Evolutionary conservation across 179 eudicot species (phyloP).

Genomic region (Gypsophila paniculata): DNA sequence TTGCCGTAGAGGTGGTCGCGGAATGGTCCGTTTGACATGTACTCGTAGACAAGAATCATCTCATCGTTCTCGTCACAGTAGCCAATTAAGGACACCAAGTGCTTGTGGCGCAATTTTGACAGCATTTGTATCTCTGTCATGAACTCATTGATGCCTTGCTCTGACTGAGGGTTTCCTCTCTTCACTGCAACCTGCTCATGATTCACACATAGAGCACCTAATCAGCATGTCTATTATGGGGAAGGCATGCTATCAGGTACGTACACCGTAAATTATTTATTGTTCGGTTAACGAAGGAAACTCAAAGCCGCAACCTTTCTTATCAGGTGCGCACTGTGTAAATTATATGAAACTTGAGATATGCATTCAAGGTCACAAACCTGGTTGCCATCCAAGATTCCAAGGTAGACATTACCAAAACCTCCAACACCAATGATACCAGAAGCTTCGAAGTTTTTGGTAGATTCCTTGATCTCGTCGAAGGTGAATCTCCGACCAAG

Average conservation of each 20-base stretch:
- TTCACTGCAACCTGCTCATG: constrained; percentile 53
- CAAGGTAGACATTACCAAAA: constrained; percentile 78
- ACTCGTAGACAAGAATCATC: constrained; percentile 86
- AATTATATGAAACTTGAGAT: neutral
- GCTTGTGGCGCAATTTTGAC: constrained; percentile 76
- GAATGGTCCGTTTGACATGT: constrained; percentile 76
- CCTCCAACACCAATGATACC: constrained; percentile 84
- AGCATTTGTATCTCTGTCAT: constrained; percentile 78
- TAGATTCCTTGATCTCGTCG: constrained; percentile 64
- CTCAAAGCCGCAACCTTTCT: too few relatives aligned
- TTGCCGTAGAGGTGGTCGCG: constrained; percentile 79
- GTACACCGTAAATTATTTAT: too few relatives aligned
- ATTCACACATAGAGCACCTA: neutral
- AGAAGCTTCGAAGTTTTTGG: constrained; percentile 57
- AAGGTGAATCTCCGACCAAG: constrained; percentile 67
- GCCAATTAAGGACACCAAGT: constrained; percentile 73
- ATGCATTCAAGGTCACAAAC: constrained; percentile 12
- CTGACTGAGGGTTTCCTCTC: constrained; percentile 80
- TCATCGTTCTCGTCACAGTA: constrained; percentile 79
- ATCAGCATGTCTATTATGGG: neutral
- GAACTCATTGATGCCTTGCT: constrained; percentile 84
- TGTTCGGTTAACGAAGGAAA: too few relatives aligned
- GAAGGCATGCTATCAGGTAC: neutral
- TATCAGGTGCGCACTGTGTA: neutral
- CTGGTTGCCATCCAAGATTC: constrained; percentile 55